These are phyloP conservation scores for Triticum urartu DNA, from an alignment of 176 grass and related monocot genomes.

Conservation along the genomic window DNA sequence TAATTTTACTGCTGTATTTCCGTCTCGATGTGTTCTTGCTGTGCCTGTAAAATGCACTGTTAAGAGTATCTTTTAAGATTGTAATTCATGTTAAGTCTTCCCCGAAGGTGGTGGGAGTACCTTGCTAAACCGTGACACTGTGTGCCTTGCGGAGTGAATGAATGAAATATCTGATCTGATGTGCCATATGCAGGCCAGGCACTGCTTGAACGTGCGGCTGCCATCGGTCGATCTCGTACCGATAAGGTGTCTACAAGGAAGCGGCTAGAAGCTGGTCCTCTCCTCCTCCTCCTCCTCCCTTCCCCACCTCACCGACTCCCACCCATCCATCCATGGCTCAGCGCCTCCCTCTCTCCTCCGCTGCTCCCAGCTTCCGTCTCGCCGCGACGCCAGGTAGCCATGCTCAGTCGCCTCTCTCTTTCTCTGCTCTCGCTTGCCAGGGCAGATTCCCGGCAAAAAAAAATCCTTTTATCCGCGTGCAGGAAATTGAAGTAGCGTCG, in stretches of 20 bases:
- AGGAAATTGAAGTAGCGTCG: not conserved
- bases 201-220: not conserved
- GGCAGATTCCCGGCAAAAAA: not conserved
- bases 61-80: not conserved
- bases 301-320: not conserved
- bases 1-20: not conserved
- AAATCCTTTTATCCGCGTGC: not conserved
- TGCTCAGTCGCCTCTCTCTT: not conserved
- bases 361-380: not conserved
- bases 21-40: not conserved
- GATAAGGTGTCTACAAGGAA: not conserved
- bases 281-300: not conserved
- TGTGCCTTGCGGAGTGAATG: no score
- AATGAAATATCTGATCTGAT: not conserved
- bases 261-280: not conserved
- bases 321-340: slow-evolving; percentile 32
- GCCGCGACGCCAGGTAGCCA: not conserved
- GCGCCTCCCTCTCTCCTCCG: slow-evolving; percentile 12
- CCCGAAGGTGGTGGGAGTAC: not conserved
- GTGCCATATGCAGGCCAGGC: not conserved
- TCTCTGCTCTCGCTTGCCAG: not conserved
- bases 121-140: no score
- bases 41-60: not conserved
- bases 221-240: not conserved
- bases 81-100: not conserved